Base-by-base conservation (phyloP, 1,139 yeast genomes). In the Williopsis jadinii region DNA sequence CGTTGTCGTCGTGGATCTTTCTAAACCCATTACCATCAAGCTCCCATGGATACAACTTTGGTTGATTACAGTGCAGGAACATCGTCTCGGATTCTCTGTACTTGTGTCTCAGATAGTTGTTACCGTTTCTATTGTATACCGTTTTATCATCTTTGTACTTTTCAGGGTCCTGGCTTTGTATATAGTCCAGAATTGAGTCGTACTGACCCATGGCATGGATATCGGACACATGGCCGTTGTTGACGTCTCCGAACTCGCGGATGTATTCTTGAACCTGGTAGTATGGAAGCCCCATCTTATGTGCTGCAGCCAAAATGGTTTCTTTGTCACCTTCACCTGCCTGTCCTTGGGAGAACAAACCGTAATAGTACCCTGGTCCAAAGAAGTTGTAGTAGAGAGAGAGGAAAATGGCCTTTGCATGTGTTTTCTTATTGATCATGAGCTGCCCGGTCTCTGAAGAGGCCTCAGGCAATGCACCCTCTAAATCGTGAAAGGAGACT, bases 261-360 rank as follows among this genome's bases (percentile, higher is more conserved):
- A 49, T 50, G 30, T 30, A 52, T 35, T 49, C 56, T 36, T 75
- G 71, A 8, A 84, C 87, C 59, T 83, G 90, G 55, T 85, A 84
- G 49, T 68, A 82, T 2, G 77, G 72, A 41, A 78, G 70, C 6
- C 68, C 65, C 40, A 81, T 64, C 9, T 80, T 82, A 38, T 74
- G 73, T 1, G 94, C 84, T 0, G 92, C 88, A 0, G 95, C 88
- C 43, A 84, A 66, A 52, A 84, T 84, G 0, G 95, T 85, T 56
- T 87, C 96, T 58, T 86, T 87, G 59, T 87, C 95, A 45, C 95
- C 95, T 64, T 85, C 95, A 28, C 96, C 95, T 37, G 81, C 83
- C 2, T 84, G 78, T 8, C 90, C 90, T 62, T 86, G 95, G 1
- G 92, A 77, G 42, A 87, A 73, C 38, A 87, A 68, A 6, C 90